Evolutionary conservation across 768 basidiomycete genomes (phyloP).

Genomic region (Rhodotorula graminis): DNA sequence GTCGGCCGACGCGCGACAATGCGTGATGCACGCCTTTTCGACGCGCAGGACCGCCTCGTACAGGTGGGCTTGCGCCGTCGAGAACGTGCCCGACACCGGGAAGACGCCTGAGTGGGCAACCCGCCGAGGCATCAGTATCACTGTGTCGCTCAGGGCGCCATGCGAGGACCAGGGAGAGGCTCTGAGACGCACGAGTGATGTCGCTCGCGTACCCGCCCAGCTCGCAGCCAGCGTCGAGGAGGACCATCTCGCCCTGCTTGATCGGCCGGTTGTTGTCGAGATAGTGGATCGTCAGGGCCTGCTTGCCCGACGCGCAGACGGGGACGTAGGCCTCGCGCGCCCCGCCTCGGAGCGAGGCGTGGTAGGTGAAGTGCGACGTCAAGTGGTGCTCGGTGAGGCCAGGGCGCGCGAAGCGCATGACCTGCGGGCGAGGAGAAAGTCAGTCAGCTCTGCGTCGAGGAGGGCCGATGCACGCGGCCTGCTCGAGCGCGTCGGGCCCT

Average conservation of each 20-base stretch:
- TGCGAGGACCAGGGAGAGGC: background rate
- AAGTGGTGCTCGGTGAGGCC: slow-evolving; percentile 57
- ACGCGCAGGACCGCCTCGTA: slow-evolving; percentile 56
- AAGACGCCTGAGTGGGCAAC: slow-evolving; percentile 66
- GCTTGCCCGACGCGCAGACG: slow-evolving; percentile 88
- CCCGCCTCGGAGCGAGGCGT: slow-evolving; percentile 70
- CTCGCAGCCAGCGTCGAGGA: slow-evolving; percentile 41
- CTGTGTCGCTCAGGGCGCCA: too few relatives aligned
- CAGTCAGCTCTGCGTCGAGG: background rate
- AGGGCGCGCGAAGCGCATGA: slow-evolving; percentile 26
- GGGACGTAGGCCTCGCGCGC: slow-evolving; percentile 94
- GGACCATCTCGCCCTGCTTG: slow-evolving; percentile 56
- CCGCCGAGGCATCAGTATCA: background rate
- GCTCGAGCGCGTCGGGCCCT: too few relatives aligned
- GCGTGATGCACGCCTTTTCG: slow-evolving; percentile 47
- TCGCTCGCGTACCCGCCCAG: slow-evolving; percentile 85
- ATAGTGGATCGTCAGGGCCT: slow-evolving; percentile 89
- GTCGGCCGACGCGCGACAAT: slow-evolving; percentile 51
- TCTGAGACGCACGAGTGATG: slow-evolving; percentile 54
- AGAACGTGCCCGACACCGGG: slow-evolving; percentile 77
- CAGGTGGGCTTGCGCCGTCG: slow-evolving; percentile 71
- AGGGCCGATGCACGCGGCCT: too few relatives aligned
- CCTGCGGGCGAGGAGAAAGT: slow-evolving; percentile 12
- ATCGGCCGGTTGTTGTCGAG: slow-evolving; percentile 81
- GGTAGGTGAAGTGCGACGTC: slow-evolving; percentile 83